Conservation (phyloP, 768 basidiomycete species). For the Hemileccinum rubropunctum region DNA sequence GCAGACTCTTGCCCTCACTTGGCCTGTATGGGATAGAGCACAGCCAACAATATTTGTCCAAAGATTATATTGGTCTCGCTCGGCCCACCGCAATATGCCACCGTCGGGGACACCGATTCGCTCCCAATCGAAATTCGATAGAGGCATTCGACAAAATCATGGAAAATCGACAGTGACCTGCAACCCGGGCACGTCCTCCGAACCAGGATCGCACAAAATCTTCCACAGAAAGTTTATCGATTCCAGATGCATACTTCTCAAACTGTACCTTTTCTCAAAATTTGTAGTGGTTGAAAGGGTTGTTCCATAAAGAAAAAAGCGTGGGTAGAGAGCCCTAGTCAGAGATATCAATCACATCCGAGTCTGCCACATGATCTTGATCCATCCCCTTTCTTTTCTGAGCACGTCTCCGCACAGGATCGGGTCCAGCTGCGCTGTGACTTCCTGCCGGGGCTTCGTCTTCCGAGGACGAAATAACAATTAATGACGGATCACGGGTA, state of each 20-base stretch:
- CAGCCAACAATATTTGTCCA: too few relatives aligned
- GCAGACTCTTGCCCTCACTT: too few relatives aligned
- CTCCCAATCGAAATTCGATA: too few relatives aligned
- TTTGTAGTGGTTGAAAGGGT: background rate
- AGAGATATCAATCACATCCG: constrained; percentile 60
- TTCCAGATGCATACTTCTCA: background rate
- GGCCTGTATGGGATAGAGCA: background rate
- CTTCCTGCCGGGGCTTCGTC: constrained; percentile 8
- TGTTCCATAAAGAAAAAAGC: too few relatives aligned
- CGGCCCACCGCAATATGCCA: too few relatives aligned
- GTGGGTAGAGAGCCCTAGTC: constrained; percentile 8
- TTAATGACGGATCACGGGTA: constrained; percentile 23
- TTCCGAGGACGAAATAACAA: constrained; percentile 22
- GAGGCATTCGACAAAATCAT: too few relatives aligned
- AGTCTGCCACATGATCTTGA: constrained; percentile 32
- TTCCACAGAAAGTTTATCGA: background rate
- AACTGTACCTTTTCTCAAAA: background rate
- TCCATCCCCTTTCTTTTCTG: constrained; percentile 24
- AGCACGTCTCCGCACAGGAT: constrained; percentile 5
- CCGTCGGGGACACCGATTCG: too few relatives aligned
- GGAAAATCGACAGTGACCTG: too few relatives aligned
- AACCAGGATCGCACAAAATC: too few relatives aligned
- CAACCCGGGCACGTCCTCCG: too few relatives aligned
- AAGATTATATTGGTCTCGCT: too few relatives aligned
- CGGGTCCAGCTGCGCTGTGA: background rate